Conservation (phyloP, 169 alveolate genomes). For the Plasmodium relictum region DNA sequence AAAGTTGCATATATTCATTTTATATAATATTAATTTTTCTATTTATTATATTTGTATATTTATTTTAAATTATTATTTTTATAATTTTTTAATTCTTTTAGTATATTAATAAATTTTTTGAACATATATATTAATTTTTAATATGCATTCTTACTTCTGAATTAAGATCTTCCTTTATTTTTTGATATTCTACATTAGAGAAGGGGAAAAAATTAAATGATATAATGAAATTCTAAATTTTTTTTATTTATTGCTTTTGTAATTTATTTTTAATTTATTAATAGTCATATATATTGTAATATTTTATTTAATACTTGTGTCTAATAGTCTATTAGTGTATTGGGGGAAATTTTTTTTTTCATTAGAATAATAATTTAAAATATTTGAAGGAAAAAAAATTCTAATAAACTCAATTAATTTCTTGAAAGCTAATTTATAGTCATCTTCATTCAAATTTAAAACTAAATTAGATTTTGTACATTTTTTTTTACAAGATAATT, state of each 20-base stretch:
- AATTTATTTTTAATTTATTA: not conserved
- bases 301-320: slow-evolving; percentile 15
- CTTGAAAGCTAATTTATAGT: slow-evolving; percentile 58
- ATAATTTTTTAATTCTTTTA: too few relatives aligned
- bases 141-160: slow-evolving; percentile 17
- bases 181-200: slow-evolving; percentile 37
- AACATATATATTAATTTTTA: not conserved
- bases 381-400: slow-evolving; percentile 66
- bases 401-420: slow-evolving; percentile 73
- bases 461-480: slow-evolving; percentile 43
- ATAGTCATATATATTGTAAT: not conserved
- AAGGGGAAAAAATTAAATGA: not conserved
- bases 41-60: too few relatives aligned
- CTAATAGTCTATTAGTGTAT: slow-evolving; percentile 39
- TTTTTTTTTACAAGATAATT: slow-evolving; percentile 64
- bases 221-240: not conserved
- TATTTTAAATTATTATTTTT: too few relatives aligned
- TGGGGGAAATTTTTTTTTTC: slow-evolving; percentile 16
- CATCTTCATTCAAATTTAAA: slow-evolving; percentile 46
- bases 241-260: not conserved
- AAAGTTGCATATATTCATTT: not conserved
- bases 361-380: slow-evolving; percentile 45
- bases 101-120: too few relatives aligned
- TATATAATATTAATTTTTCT: too few relatives aligned
- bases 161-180: slow-evolving; percentile 44